Evolutionary conservation across 805 yeast species (phyloP), one percentile per base, ranked within the genome.

Genomic region (Spencermartinsiella europaea): DNA sequence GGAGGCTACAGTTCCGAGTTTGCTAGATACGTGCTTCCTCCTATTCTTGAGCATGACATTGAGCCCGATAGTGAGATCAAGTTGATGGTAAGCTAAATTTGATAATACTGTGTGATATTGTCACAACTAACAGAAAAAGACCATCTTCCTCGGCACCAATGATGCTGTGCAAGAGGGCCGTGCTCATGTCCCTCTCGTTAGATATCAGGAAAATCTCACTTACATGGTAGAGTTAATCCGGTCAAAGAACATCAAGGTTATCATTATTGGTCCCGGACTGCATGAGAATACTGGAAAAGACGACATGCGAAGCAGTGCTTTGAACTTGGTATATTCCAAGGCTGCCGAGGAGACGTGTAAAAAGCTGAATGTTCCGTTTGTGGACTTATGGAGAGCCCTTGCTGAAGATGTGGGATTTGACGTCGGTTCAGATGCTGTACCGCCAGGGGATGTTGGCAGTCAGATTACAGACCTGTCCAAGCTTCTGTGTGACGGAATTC

Each of bases 131-230:
- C 16, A 34, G 14, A 17, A 4, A 16, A 14, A 37, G 50, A 76
- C 80, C 8, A 66, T 88, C 2, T 87, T 84, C 60, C 79, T 85
- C 56, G 96, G 96, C 2, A 76, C 96, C 10, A 89, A 89, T 59
- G 97, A 89, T 61, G 72, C 84, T 0, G 72, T 76, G 2, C 53
- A 65, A 5, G 69, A 60, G 1, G 74, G 3, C 5, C 37, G 28
- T 10, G 42, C 46, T 5, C 65, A 66, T 19, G 85, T 86, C 10
- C 75, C 78, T 1, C 16, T 82, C 3, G 73, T 63, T 0, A 66
- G 72, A 47, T 86, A 65, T 58, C 47, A 62, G 20, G 64, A 60
- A 10, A 88, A 88, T 57, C 67, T 76, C 49, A 56, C 53, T 21
- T 45, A 50, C 8, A 51, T 86, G 56, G 67, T 80, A 8, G 53